Conservation (phyloP, 768 basidiomycete species). For the Pleurotus eryngii region DNA sequence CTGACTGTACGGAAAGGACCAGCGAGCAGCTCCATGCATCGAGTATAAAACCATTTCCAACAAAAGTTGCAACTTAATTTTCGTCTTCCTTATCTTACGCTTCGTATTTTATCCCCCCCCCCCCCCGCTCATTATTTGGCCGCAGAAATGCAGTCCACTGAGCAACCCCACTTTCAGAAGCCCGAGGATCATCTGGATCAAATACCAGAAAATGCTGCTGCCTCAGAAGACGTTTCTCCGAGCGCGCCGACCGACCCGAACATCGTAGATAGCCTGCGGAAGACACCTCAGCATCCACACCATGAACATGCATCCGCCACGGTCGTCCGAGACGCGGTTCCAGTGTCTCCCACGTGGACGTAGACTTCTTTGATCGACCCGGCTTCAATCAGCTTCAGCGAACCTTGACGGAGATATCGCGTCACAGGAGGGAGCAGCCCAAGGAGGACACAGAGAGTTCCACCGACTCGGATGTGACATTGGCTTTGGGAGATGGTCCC, state of each 20-base stretch:
- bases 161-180: neutral
- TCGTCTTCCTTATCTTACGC: neutral
- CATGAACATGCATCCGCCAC: neutral
- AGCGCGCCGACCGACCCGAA: neutral
- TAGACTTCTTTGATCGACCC: constrained; percentile 45
- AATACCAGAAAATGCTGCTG: neutral
- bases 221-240: neutral
- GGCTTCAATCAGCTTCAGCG: constrained; percentile 32
- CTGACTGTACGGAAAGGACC: neutral
- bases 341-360: constrained; percentile 28
- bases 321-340: neutral
- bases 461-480: constrained; percentile 15
- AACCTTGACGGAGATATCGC: constrained; percentile 15
- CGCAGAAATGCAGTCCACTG: neutral
- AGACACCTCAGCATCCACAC: neutral
- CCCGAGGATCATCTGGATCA: neutral
- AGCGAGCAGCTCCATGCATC: neutral
- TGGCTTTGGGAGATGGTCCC: constrained; percentile 20
- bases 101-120: neutral
- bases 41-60: neutral
- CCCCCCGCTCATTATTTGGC: neutral
- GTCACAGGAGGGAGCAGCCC: neutral
- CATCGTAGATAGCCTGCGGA: neutral
- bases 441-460: neutral
- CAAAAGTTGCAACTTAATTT: neutral